phyloP scores from a whole-genome alignment of 352 stramenopile genomes.

The Globisporangium iwayamae region DNA sequence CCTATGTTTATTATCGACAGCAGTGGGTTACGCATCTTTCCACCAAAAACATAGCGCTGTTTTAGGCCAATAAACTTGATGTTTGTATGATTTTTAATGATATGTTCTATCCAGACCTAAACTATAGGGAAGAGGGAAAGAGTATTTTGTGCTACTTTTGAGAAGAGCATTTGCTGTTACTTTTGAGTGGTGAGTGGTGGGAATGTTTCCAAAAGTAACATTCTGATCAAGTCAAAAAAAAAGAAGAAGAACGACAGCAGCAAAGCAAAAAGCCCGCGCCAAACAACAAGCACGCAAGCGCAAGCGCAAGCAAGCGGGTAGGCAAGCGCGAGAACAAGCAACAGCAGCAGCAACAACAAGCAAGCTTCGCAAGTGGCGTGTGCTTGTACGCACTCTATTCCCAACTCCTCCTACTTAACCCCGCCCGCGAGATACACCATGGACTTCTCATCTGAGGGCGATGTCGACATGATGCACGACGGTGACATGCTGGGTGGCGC shows the following conservation, averaged over 20 bases:
- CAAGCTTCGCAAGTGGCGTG: background rate
- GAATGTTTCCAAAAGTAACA: background rate
- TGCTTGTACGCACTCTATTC: background rate
- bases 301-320: conserved; percentile 4
- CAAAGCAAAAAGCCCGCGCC: background rate
- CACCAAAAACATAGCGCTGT: no score
- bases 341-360: conserved; percentile 1
- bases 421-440: conserved; percentile 20
- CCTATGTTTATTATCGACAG: no score
- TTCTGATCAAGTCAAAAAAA: conserved; percentile 1
- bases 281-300: background rate
- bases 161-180: background rate
- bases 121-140: no score
- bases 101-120: no score
- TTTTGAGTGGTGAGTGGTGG: background rate
- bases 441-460: conserved; percentile 58
- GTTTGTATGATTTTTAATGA: no score
- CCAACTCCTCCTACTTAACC: background rate
- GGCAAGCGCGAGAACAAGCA: background rate
- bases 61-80: no score
- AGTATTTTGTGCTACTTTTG: no score
- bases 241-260: background rate
- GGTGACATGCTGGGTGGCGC: conserved; percentile 39
- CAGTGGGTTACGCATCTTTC: no score
- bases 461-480: conserved; percentile 81